Conservation (phyloP, 2,329 filamentous ascomycete species). For the Lecanicillium sp. region DNA sequence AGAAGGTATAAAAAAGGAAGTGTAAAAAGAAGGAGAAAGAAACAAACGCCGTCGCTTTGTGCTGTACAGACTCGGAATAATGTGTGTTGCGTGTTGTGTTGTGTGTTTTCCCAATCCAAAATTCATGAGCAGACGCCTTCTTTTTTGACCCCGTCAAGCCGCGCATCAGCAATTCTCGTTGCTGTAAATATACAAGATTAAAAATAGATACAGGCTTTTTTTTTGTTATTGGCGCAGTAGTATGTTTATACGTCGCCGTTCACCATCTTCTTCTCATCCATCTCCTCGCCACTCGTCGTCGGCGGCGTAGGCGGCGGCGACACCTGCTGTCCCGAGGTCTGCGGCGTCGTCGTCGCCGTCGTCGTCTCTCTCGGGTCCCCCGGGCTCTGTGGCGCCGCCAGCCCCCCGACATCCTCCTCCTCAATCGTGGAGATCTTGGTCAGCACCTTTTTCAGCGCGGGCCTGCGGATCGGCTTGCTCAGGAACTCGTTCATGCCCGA, state of each 20-base stretch:
- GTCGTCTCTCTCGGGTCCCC: not conserved
- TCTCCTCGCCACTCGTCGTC: conserved; percentile 1
- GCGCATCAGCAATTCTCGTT: no score
- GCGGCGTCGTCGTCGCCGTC: not conserved
- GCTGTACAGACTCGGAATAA: no score
- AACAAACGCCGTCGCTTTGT: conserved; percentile 9
- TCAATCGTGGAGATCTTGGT: conserved; percentile 78
- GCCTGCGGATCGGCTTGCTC: conserved; percentile 69
- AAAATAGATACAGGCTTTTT: not conserved
- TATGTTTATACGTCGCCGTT: not conserved
- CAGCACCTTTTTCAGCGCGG: conserved; percentile 78
- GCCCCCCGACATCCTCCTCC: conserved; percentile 47
- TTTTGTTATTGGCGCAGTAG: no score
- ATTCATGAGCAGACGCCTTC: not conserved
- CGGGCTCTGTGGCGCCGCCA: not conserved
- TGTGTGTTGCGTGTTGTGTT: no score
- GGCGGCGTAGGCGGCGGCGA: conserved; percentile 3
- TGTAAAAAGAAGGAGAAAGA: not conserved
- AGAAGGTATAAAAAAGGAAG: not conserved
- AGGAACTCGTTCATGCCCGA: conserved; percentile 92
- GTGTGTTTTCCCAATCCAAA: no score
- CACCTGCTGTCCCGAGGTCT: not conserved
- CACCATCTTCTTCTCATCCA: not conserved
- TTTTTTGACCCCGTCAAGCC: no score
- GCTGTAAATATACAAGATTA: not conserved